Conservation (phyloP, 2,329 filamentous ascomycete genomes). For the Neonectria ditissima region DNA sequence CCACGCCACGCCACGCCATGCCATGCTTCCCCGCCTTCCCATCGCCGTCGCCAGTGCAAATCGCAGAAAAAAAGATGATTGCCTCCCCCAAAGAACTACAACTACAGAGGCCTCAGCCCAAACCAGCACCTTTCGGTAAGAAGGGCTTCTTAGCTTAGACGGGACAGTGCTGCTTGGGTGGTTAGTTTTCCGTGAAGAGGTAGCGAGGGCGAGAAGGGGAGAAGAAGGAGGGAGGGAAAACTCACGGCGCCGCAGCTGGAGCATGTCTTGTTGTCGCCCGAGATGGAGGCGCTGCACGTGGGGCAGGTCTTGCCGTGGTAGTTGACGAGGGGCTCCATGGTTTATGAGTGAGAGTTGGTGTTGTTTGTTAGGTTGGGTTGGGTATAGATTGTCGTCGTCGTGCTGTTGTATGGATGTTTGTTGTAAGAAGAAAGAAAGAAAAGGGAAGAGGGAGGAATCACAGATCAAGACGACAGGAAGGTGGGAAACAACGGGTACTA, state of each 20-base stretch:
- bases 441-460: background rate
- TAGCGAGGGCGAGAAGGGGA: background rate
- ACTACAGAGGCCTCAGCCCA: too few relatives aligned
- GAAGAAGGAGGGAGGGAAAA: conserved; percentile 26
- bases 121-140: too few relatives aligned
- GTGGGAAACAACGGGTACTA: conserved; percentile 7
- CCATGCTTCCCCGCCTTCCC: background rate
- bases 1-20: background rate
- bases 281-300: conserved; percentile 65
- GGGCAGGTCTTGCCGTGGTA: conserved; percentile 60
- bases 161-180: conserved; percentile 41
- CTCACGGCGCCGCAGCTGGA: conserved; percentile 68
- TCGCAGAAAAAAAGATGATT: too few relatives aligned
- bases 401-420: background rate
- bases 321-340: conserved; percentile 54
- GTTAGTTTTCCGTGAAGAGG: conserved; percentile 10
- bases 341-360: too few relatives aligned
- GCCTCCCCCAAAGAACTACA: too few relatives aligned
- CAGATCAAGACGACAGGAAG: conserved; percentile 7
- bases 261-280: conserved; percentile 64
- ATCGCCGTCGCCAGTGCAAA: background rate
- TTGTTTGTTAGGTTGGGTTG: conserved; percentile 8
- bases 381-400: background rate
- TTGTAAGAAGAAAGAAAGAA: conserved; percentile 3
- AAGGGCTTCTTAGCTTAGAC: conserved; percentile 35